Evolutionary conservation across 2,329 filamentous ascomycete species (phyloP).

Genomic region (Metarhizium humberi): DNA sequence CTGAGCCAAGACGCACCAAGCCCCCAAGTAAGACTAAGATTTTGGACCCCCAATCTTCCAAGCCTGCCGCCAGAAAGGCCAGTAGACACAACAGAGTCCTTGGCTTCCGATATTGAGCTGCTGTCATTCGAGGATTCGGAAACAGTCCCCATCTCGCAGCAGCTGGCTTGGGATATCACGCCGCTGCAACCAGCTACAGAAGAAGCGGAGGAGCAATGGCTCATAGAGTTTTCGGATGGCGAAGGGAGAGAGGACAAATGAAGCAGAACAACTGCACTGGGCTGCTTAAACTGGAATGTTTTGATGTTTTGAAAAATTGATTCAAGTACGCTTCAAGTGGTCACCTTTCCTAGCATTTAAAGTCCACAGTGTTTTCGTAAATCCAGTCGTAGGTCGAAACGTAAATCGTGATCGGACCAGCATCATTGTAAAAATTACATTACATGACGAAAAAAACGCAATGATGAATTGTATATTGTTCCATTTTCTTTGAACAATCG

Average conservation of each 20-base stretch:
- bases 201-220: background rate
- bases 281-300: no score
- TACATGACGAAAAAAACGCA: no score
- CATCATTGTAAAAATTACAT: no score
- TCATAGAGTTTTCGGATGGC: background rate
- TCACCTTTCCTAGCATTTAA: no score
- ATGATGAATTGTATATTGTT: no score
- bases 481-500: no score
- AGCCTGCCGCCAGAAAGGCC: background rate
- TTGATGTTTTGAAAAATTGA: no score
- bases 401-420: no score
- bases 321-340: no score
- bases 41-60: background rate
- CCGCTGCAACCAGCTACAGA: background rate
- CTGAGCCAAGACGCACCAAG: background rate
- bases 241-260: background rate
- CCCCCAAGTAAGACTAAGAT: background rate
- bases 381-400: no score
- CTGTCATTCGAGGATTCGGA: background rate
- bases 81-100: background rate
- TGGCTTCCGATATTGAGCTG: background rate
- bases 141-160: background rate
- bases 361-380: no score
- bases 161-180: background rate
- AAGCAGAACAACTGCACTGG: no score